Percentiles rank a stretch among this genome's conserved stretches.
phyloP scores from a whole-genome alignment of 2,329 filamentous ascomycete species.

The Torrubiella hemipterigena region DNA sequence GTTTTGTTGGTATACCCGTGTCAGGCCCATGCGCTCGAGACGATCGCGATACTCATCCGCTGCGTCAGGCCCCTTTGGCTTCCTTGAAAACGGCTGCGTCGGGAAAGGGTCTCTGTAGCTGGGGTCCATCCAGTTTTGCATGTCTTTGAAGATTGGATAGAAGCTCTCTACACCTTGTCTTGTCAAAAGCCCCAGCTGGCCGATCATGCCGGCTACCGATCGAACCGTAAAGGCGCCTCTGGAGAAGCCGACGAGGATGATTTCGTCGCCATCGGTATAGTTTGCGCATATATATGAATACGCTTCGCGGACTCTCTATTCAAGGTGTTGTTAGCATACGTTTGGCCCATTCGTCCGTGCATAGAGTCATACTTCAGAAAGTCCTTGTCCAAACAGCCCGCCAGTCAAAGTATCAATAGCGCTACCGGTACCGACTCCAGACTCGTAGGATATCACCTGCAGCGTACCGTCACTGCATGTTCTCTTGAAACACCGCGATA shows the following conservation, averaged over 20 bases:
- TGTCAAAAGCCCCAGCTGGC: slow-evolving; percentile 37
- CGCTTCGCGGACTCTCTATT: slow-evolving; percentile 43
- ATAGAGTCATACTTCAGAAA: slow-evolving; percentile 31
- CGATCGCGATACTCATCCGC: slow-evolving; percentile 28
- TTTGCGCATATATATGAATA: slow-evolving; percentile 53
- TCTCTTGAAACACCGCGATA: slow-evolving; percentile 43
- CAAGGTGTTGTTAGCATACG: slow-evolving; percentile 4
- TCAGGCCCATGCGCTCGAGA: slow-evolving; percentile 30
- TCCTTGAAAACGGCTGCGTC: slow-evolving; percentile 31
- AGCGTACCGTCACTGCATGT: slow-evolving; percentile 36
- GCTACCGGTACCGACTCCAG: slow-evolving; percentile 44
- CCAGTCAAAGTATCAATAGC: slow-evolving; percentile 37
- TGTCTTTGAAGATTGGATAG: slow-evolving; percentile 43
- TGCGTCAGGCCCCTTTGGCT: slow-evolving; percentile 32
- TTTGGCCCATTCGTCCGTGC: not conserved
- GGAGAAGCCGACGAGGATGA: slow-evolving; percentile 44
- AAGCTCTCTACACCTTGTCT: slow-evolving; percentile 41
- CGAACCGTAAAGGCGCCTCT: slow-evolving; percentile 46
- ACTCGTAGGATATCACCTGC: slow-evolving; percentile 50
- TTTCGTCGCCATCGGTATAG: slow-evolving; percentile 45
- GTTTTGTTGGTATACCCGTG: slow-evolving; percentile 26
- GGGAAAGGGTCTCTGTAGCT: slow-evolving; percentile 35
- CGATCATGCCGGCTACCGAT: slow-evolving; percentile 42
- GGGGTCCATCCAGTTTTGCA: slow-evolving; percentile 37
- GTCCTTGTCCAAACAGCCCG: slow-evolving; percentile 42